Conservation (phyloP, 176 grass and related monocot species). For the Triticum dicoccoides region DNA sequence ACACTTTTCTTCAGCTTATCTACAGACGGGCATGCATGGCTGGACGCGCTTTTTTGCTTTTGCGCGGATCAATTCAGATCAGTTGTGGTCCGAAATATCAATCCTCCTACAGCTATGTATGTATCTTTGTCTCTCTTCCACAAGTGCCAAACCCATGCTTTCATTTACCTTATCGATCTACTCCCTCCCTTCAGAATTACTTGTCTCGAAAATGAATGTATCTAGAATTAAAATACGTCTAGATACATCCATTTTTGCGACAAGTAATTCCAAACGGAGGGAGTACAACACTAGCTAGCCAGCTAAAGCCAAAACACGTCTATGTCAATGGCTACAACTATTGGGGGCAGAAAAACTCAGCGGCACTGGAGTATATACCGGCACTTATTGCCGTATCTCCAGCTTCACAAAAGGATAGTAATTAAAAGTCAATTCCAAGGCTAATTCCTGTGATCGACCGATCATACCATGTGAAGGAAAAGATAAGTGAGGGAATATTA, state of each 20-base stretch:
- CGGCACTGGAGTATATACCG: background rate
- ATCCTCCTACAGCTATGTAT: background rate
- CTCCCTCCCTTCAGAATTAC: too few species aligned
- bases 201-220: too few species aligned
- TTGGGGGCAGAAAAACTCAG: background rate
- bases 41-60: background rate
- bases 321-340: background rate
- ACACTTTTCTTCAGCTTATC: background rate
- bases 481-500: background rate
- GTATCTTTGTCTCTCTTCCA: background rate
- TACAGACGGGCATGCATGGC: background rate
- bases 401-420: background rate
- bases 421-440: background rate
- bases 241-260: too few species aligned
- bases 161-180: background rate
- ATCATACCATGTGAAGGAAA: background rate
- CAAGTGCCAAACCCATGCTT: background rate
- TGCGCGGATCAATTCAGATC: background rate
- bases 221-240: too few species aligned
- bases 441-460: background rate
- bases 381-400: background rate
- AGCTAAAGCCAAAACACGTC: background rate
- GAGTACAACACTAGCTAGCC: background rate
- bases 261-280: too few species aligned
- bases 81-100: background rate